These are phyloP conservation scores for Trichoderma gracile DNA, from an alignment of 2,329 filamentous ascomycete species.

Conservation along the genomic window DNA sequence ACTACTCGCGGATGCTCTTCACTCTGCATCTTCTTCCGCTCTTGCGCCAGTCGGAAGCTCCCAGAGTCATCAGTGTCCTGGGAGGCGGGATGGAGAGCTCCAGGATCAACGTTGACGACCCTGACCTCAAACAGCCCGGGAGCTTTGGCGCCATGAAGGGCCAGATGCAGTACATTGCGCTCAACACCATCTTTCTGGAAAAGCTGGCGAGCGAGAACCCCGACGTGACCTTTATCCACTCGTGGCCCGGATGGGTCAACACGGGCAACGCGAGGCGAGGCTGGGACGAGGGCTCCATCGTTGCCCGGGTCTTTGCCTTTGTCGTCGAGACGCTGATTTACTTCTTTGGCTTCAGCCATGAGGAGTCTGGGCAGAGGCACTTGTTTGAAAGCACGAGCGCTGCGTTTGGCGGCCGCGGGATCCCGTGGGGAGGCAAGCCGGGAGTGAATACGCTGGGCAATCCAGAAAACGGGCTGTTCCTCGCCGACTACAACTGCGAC, in stretches of 20 bases:
- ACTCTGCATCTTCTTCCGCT: not conserved
- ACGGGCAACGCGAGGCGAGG: not conserved
- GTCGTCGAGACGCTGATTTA: not conserved
- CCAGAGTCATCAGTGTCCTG: not conserved
- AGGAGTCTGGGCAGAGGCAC: not conserved
- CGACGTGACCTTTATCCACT: not conserved
- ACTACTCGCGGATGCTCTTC: not conserved
- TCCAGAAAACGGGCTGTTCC: not conserved
- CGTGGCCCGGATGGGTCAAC: not conserved
- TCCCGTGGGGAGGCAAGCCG: not conserved
- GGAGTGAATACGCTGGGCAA: not conserved
- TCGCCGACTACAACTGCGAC: not conserved
- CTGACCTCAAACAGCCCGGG: not conserved
- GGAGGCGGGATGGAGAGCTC: not conserved
- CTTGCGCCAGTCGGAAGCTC: not conserved
- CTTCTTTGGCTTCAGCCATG: not conserved
- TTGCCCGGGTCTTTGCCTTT: not conserved
- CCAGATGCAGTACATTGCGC: not conserved
- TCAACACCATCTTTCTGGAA: conserved; percentile 5
- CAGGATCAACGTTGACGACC: not conserved
- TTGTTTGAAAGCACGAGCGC: not conserved
- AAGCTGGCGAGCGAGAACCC: not conserved
- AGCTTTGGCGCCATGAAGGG: not conserved
- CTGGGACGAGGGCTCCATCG: not conserved
- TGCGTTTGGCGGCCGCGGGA: not conserved